Evolutionary conservation across 306 rosid species (phyloP).

Genomic region (Prunus padus): DNA sequence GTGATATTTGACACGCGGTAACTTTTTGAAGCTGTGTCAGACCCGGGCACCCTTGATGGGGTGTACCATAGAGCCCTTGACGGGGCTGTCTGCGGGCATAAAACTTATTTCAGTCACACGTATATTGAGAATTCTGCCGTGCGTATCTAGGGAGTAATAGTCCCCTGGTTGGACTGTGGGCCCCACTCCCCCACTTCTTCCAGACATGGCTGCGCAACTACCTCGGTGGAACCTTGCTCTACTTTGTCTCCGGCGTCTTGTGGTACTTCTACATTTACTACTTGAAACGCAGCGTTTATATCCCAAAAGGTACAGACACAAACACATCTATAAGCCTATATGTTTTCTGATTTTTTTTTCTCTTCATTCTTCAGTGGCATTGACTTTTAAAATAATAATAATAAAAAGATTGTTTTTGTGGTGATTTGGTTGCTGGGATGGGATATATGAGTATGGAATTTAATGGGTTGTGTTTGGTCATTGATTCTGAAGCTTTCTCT

Average conservation of each 20-base stretch:
- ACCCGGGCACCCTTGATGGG: no score
- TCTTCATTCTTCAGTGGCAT: background rate
- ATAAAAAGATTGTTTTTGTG: background rate
- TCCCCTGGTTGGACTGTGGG: constrained; percentile 28
- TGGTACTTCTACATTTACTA: constrained; percentile 81
- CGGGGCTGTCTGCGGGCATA: no score
- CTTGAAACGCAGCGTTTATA: constrained; percentile 62
- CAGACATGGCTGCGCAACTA: constrained; percentile 88
- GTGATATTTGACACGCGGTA: no score
- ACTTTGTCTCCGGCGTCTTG: constrained; percentile 60
- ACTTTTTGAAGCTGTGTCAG: no score
- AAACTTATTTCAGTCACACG: no score
- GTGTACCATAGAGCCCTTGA: no score
- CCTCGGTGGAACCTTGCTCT: constrained; percentile 63
- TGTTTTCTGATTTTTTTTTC: background rate
- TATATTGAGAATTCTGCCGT: no score
- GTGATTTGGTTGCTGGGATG: background rate
- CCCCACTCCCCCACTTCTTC: constrained; percentile 62
- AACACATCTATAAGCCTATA: background rate
- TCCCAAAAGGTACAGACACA: constrained; percentile 61
- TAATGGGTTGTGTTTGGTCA: background rate
- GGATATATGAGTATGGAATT: background rate
- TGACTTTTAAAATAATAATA: background rate
- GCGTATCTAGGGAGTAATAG: no score
- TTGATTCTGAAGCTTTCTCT: background rate